Evolutionary conservation across 495 filamentous ascomycete species (phyloP), one percentile per base, ranked within the genome.

Genomic region (Chlorociboria aeruginascens): DNA sequence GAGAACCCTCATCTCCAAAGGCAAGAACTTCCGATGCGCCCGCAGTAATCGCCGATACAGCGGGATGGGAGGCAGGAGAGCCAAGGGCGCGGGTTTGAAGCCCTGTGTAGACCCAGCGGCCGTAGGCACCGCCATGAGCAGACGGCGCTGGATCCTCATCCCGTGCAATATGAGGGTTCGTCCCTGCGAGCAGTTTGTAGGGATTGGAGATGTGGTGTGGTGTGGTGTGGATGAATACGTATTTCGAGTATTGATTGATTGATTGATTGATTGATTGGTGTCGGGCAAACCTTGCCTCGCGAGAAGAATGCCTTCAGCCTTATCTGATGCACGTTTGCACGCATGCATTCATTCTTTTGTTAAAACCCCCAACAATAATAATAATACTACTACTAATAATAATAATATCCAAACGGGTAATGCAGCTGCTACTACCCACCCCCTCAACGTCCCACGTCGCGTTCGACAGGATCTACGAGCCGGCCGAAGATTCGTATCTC

Each of bases 351-450:
- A n/a, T n/a, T n/a, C n/a, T n/a, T n/a, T n/a, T n/a, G n/a, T n/a
- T n/a, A n/a, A n/a, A n/a, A n/a, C n/a, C n/a, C n/a, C n/a, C n/a
- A n/a, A n/a, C n/a, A n/a, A n/a, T n/a, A n/a, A n/a, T n/a, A n/a
- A n/a, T n/a, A n/a, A n/a, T n/a, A n/a, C n/a, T n/a, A n/a, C n/a
- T 33, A 14, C 14, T 33, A 2, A 9, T 34, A 13, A 20, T 34
- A 10, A 20, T 39, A 43, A n/a, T 8, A 7, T n/a, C n/a, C n/a
- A 16, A 45, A 46, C 12, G 9, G 42, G 56, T 48, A 43, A 93
- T 95, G 87, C n/a, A n/a, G n/a, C n/a, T n/a, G n/a, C n/a, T n/a
- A n/a, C 79, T 97, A 12, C 89, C 89, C 8, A 98, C 90, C 9
- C 92, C 92, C 1, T 83, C 83, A 43, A 98, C 92, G 13, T 80